Percentiles rank a stretch among this genome's conserved stretches.
Conservation (phyloP, 805 yeast species). For the Isabelozyma heimii region DNA sequence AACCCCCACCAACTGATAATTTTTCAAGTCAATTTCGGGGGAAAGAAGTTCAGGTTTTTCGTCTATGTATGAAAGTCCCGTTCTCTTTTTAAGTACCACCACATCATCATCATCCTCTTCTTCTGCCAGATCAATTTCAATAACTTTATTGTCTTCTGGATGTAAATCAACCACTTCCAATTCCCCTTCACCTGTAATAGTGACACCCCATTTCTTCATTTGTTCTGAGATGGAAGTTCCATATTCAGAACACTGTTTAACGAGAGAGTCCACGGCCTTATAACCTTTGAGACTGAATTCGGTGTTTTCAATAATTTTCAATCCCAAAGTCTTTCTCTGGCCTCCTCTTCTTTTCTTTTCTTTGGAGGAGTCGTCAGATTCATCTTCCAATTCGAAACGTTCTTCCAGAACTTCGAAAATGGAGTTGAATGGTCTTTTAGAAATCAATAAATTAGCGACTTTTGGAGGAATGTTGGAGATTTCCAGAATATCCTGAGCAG, state of each 20-base stretch:
- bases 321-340: constrained; percentile 59
- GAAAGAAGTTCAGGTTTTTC: constrained; percentile 71
- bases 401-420: constrained; percentile 59
- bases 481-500: constrained; percentile 73
- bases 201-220: constrained; percentile 87
- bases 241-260: constrained; percentile 75
- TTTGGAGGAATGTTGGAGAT: constrained; percentile 68
- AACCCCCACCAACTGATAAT: constrained; percentile 94
- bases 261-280: constrained; percentile 90
- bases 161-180: constrained; percentile 56
- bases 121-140: constrained; percentile 12
- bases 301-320: constrained; percentile 68
- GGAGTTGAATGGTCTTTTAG: constrained; percentile 64
- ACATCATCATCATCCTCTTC: constrained; percentile 36
- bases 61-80: constrained; percentile 47
- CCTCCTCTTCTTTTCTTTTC: constrained; percentile 39
- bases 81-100: constrained; percentile 17
- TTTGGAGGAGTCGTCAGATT: constrained; percentile 18
- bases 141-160: constrained; percentile 20
- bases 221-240: constrained; percentile 70
- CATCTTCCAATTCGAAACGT: constrained; percentile 42
- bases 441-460: constrained; percentile 62
- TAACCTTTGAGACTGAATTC: constrained; percentile 77
- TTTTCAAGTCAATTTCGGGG: constrained; percentile 65
- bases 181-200: constrained; percentile 66